phyloP scores from a whole-genome alignment of 371 early-diverging fungal genomes.

The Amoeboaphelidium protococcarum region DNA sequence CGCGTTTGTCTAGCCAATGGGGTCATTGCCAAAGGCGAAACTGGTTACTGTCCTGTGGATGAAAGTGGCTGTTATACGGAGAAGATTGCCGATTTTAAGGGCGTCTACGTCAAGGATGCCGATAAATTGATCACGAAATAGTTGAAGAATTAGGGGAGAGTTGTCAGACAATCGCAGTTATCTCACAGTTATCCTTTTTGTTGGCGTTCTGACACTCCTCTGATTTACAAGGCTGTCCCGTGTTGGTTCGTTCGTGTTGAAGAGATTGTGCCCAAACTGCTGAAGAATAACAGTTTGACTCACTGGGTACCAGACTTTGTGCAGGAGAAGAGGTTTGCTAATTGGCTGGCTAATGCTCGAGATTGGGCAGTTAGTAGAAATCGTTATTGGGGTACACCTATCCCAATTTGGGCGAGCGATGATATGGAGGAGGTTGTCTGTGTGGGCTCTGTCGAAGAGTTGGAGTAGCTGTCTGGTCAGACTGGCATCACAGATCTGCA shows the following conservation, averaged over 20 bases:
- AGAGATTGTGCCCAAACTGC: conserved; percentile 53
- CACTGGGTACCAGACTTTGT: conserved; percentile 96
- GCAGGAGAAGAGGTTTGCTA: conserved; percentile 92
- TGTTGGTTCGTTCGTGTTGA: conserved; percentile 96
- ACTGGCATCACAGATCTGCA: conserved; percentile 86
- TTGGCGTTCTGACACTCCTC: conserved; percentile 96
- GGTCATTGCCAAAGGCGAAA: conserved; percentile 36
- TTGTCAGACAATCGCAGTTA: conserved; percentile 66
- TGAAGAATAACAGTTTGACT: conserved; percentile 69
- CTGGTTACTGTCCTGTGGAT: conserved; percentile 81
- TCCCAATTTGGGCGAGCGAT: conserved; percentile 94
- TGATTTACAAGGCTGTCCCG: conserved; percentile 95
- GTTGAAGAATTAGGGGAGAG: conserved; percentile 49
- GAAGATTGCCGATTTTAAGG: conserved; percentile 58
- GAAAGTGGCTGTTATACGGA: conserved; percentile 71
- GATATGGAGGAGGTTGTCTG: conserved; percentile 73
- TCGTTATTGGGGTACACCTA: conserved; percentile 99
- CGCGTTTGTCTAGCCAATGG: conserved; percentile 68
- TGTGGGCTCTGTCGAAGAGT: conserved; percentile 84
- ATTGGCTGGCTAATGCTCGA: conserved; percentile 95
- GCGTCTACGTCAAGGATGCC: conserved; percentile 88
- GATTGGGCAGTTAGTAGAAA: conserved; percentile 99
- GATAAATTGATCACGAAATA: conserved; percentile 83
- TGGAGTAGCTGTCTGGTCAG: conserved; percentile 69
- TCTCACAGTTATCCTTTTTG: conserved; percentile 88